Conservation (phyloP, 192 early-diverging fungal genomes). For the Haplosporangium gracile region DNA sequence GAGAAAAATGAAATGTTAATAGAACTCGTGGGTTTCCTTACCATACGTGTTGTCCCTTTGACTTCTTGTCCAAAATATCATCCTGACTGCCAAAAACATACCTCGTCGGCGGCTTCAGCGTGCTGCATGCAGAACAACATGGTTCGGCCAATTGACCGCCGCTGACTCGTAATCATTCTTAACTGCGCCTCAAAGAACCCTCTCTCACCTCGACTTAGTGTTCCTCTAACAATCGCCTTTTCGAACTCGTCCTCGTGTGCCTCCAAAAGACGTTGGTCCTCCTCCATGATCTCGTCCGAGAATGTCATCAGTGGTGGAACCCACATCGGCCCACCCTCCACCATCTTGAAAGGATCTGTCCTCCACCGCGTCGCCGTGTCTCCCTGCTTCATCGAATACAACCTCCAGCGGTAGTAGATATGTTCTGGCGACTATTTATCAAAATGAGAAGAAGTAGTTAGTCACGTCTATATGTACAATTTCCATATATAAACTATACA, state of each 20-base stretch:
- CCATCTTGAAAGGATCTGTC: slow-evolving; percentile 88
- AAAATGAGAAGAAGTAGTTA: not conserved
- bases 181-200: slow-evolving; percentile 62
- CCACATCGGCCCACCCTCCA: slow-evolving; percentile 86
- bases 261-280: slow-evolving; percentile 59
- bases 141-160: slow-evolving; percentile 75
- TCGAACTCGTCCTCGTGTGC: slow-evolving; percentile 60
- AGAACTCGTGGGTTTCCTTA: too few relatives aligned
- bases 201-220: slow-evolving; percentile 61
- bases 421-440: slow-evolving; percentile 74
- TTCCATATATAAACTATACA: not conserved
- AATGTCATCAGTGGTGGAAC: slow-evolving; percentile 83
- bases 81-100: slow-evolving; percentile 18
- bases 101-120: slow-evolving; percentile 84
- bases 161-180: slow-evolving; percentile 57
- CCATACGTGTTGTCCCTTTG: too few relatives aligned
- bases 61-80: not conserved
- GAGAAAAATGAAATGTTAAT: too few relatives aligned
- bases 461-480: not conserved
- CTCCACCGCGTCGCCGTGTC: slow-evolving; percentile 82
- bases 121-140: slow-evolving; percentile 91
- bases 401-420: slow-evolving; percentile 92
- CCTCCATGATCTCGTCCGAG: slow-evolving; percentile 75
- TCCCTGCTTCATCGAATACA: slow-evolving; percentile 90
- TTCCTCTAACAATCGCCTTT: slow-evolving; percentile 57